phyloP scores from a whole-genome alignment of 1,139 yeast genomes.

The Saccharomyces hybrid region DNA sequence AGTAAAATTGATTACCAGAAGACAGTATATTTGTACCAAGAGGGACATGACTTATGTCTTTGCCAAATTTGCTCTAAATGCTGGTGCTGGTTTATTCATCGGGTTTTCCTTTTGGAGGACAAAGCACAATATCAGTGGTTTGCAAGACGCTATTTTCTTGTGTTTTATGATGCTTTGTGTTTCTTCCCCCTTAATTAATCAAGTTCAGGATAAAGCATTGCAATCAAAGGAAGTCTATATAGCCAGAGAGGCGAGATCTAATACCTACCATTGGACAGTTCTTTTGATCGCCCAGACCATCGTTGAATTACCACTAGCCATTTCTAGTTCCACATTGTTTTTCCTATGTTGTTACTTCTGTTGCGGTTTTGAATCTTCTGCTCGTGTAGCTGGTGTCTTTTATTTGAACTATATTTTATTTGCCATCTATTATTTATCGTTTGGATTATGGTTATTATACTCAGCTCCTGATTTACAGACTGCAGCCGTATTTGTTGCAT shows the following conservation, averaged over 20 bases:
- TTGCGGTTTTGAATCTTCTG: slow-evolving; percentile 39
- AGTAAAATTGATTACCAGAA: slow-evolving; percentile 31
- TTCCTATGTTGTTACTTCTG: slow-evolving; percentile 51
- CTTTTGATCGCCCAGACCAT: slow-evolving; percentile 44
- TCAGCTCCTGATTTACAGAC: slow-evolving; percentile 52
- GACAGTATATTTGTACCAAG: slow-evolving; percentile 34
- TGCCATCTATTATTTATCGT: slow-evolving; percentile 46
- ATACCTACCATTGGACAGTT: slow-evolving; percentile 57
- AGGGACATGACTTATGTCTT: slow-evolving; percentile 40
- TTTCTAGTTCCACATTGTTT: slow-evolving; percentile 42
- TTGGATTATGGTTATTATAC: slow-evolving; percentile 46
- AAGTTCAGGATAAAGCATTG: slow-evolving; percentile 49
- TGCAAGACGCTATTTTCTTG: slow-evolving; percentile 46
- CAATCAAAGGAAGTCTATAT: slow-evolving; percentile 47
- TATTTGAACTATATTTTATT: slow-evolving; percentile 41
- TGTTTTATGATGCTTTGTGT: slow-evolving; percentile 45
- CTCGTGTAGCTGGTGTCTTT: slow-evolving; percentile 47
- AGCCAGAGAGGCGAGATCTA: slow-evolving; percentile 52
- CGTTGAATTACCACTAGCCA: slow-evolving; percentile 45
- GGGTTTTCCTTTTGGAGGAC: slow-evolving; percentile 54
- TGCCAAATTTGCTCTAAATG: slow-evolving; percentile 36
- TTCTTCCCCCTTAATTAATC: slow-evolving; percentile 48
- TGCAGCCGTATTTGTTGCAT: slow-evolving; percentile 47
- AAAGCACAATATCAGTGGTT: slow-evolving; percentile 42
- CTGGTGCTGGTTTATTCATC: slow-evolving; percentile 43